A percentile compares a stretch with the other conserved stretches of the same genome.
These are phyloP conservation scores for Perkinsus olseni DNA, from an alignment of 169 alveolate species.

Conservation along the genomic window DNA sequence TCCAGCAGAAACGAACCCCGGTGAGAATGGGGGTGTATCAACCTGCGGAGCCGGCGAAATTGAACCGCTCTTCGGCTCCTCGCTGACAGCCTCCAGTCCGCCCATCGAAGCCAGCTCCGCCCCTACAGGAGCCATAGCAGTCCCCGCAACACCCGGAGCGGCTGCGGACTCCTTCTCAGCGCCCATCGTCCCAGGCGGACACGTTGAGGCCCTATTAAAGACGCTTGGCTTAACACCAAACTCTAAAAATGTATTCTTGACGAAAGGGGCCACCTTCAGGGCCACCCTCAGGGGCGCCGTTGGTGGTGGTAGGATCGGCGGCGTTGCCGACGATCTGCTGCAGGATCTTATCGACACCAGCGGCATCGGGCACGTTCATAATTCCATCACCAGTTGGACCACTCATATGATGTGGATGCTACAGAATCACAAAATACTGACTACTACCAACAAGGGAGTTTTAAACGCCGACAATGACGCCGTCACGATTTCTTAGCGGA, in stretches of 20 bases:
- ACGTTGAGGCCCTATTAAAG: neutral
- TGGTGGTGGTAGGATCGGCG: too few species aligned
- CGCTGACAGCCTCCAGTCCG: neutral
- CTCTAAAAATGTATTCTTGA: neutral
- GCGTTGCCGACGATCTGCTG: too few species aligned
- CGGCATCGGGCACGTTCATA: neutral
- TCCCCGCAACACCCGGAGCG: too few species aligned
- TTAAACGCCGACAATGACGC: neutral
- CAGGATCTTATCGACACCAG: too few species aligned
- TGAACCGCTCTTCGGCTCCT: neutral
- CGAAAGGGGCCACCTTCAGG: neutral
- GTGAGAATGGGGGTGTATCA: neutral
- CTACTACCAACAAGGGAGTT: too few species aligned
- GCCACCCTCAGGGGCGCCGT: neutral
- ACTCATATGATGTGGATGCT: neutral
- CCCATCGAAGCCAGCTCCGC: neutral
- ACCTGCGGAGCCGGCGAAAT: neutral
- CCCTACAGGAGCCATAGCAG: neutral
- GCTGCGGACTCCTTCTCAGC: neutral
- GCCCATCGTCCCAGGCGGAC: neutral
- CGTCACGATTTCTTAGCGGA: neutral
- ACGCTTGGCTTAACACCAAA: neutral
- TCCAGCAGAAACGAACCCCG: neutral
- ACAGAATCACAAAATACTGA: neutral
- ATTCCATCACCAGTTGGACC: neutral